These are phyloP conservation scores for Paratinospora sagittata DNA, from an alignment of 164 flowering plant species.

Conservation along the genomic window DNA sequence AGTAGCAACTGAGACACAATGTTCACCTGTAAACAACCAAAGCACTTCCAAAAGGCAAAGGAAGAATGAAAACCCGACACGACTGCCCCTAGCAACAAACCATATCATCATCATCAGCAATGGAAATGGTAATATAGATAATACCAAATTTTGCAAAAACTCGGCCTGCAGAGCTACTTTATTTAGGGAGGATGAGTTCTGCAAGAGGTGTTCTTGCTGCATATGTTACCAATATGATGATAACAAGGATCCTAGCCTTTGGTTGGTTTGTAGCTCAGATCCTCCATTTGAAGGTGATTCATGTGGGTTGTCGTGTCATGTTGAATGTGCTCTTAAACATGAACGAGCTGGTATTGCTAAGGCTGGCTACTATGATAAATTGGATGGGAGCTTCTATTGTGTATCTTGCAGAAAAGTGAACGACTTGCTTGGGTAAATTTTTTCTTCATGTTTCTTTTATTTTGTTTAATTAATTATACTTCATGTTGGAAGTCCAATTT, in stretches of 20 bases:
- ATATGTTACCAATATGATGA: conserved; percentile 78
- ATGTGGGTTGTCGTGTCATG: conserved; percentile 89
- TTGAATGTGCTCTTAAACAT: conserved; percentile 78
- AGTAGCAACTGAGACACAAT: conserved; percentile 23
- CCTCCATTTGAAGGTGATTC: conserved; percentile 55
- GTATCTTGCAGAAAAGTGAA: conserved; percentile 81
- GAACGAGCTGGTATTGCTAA: conserved; percentile 56
- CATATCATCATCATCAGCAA: conserved; percentile 13
- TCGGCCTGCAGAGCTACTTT: conserved; percentile 72
- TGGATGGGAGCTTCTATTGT: conserved; percentile 78
- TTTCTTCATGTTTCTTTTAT: background rate
- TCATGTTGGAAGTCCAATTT: background rate
- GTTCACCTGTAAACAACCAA: conserved; percentile 28
- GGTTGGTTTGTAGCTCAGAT: conserved; percentile 80
- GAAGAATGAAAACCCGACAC: conserved; percentile 56
- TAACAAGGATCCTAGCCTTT: conserved; percentile 94
- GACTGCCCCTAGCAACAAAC: conserved; percentile 29
- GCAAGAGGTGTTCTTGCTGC: conserved; percentile 95
- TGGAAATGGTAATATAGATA: conserved; percentile 22
- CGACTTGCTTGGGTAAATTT: conserved; percentile 68
- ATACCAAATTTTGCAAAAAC: conserved; percentile 50
- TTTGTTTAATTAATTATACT: conserved; percentile 9
- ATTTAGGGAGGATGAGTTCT: conserved; percentile 50
- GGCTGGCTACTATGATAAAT: conserved; percentile 24
- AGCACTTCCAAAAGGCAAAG: conserved; percentile 59